These are phyloP conservation scores for Cercophora sp. DNA, from an alignment of 495 filamentous ascomycete species.

Conservation along the genomic window DNA sequence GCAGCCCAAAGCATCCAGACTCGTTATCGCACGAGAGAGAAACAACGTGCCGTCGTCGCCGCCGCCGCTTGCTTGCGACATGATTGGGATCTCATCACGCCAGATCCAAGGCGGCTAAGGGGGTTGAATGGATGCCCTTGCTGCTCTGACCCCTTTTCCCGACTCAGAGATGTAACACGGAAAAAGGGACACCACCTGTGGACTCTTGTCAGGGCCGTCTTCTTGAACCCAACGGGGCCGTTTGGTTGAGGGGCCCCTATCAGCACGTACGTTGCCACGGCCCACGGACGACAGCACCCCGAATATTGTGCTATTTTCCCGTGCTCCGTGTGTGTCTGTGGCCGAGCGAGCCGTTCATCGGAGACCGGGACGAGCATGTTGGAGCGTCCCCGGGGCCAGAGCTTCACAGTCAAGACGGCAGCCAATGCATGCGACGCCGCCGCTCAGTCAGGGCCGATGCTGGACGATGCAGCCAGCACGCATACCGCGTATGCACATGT, in stretches of 20 bases:
- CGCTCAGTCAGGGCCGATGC: slow-evolving; percentile 34
- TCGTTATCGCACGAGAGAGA: too few species aligned
- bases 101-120: too few species aligned
- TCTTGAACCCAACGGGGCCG: too few species aligned
- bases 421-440: slow-evolving; percentile 40
- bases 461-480: slow-evolving; percentile 26
- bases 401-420: slow-evolving; percentile 35
- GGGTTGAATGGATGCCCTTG: too few species aligned
- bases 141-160: slow-evolving; percentile 4
- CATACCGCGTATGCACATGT: slow-evolving; percentile 23
- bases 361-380: slow-evolving; percentile 23
- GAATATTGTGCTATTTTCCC: slow-evolving; percentile 4
- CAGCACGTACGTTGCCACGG: neutral
- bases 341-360: slow-evolving; percentile 24
- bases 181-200: too few species aligned
- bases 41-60: too few species aligned
- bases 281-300: slow-evolving; percentile 8
- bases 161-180: too few species aligned
- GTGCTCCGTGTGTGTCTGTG: slow-evolving; percentile 5
- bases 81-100: too few species aligned
- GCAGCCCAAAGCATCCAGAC: too few species aligned
- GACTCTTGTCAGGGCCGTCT: slow-evolving; percentile 1
- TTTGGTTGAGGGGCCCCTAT: too few species aligned
- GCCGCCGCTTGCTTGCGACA: too few species aligned
- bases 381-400: slow-evolving; percentile 10